Evolutionary conservation across 768 basidiomycete species (phyloP), one percentile per base, ranked within the genome.

Genomic region (Cystofilobasidium capitatum): DNA sequence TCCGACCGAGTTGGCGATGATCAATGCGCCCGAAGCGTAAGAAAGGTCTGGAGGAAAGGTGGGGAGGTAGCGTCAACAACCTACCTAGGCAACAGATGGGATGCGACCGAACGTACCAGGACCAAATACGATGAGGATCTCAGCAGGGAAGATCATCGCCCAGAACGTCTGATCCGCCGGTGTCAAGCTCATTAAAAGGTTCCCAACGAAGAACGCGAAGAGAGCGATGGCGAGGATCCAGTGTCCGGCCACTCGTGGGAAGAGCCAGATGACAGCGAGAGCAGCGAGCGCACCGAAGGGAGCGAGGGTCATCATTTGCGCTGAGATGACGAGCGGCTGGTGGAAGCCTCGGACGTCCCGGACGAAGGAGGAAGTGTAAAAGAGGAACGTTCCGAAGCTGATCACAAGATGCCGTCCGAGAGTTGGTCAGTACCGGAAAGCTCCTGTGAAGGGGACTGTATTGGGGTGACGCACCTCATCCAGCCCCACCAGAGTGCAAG

Each of bases 351-450:
- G 59, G 26, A 61, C 40, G 26, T 61, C 59, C 8, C 59, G 59
- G 14, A 61, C 31, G 59, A 61, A 61, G n/a, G 39, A 2, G 37
- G 40, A 37, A 8, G 40, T 61, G 42, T 42, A 61, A 14, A 26
- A 44, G 26, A 61, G 59, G 59, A 61, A 61, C 3, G 29, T 61
- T 22, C 59, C 59, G 26, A 61, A 59, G 47, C 47, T 49, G 47
- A n/a, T n/a, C n/a, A n/a, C n/a, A n/a, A n/a, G n/a, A n/a, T n/a
- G n/a, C n/a, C n/a, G n/a, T n/a, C n/a, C n/a, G n/a, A n/a, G n/a
- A n/a, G n/a, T n/a, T n/a, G n/a, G n/a, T n/a, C n/a, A n/a, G n/a
- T n/a, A n/a, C n/a, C n/a, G n/a, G n/a, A n/a, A n/a, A n/a, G n/a
- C n/a, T n/a, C n/a, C n/a, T n/a, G n/a, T n/a, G n/a, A n/a, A n/a